phyloP scores from a whole-genome alignment of 768 basidiomycete genomes.

The Pholiota conissans region DNA sequence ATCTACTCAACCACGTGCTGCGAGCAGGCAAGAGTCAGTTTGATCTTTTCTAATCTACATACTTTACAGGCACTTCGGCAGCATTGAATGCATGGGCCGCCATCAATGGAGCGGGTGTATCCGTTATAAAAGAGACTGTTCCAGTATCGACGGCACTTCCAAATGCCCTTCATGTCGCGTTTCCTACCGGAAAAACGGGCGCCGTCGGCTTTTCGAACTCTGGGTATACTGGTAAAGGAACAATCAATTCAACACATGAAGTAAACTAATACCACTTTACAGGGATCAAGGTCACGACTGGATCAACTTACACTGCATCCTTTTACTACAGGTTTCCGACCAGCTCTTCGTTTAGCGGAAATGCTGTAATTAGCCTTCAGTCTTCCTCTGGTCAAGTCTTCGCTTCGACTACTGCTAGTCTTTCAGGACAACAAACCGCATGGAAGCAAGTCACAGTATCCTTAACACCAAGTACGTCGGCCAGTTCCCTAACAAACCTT shows the following conservation, averaged over 20 bases:
- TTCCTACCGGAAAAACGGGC: constrained; percentile 40
- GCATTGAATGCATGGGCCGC: constrained; percentile 55
- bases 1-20: background rate
- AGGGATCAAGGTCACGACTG: constrained; percentile 56
- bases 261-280: background rate
- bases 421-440: constrained; percentile 41
- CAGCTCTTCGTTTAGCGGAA: constrained; percentile 38
- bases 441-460: constrained; percentile 50
- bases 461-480: constrained; percentile 42
- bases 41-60: background rate
- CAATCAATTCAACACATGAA: background rate
- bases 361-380: constrained; percentile 44
- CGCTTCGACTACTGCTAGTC: constrained; percentile 35
- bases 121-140: constrained; percentile 47
- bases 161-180: constrained; percentile 53
- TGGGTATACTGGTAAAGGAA: constrained; percentile 54
- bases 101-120: constrained; percentile 44
- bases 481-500: constrained; percentile 43
- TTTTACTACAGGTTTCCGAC: constrained; percentile 58
- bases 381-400: constrained; percentile 43
- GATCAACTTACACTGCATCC: constrained; percentile 57
- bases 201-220: constrained; percentile 55
- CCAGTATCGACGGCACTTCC: constrained; percentile 62
- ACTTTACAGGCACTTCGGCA: constrained; percentile 39
- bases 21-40: too few species aligned